Evolutionary conservation across 768 basidiomycete species (phyloP).

Genomic region (Russula dissimulans): DNA sequence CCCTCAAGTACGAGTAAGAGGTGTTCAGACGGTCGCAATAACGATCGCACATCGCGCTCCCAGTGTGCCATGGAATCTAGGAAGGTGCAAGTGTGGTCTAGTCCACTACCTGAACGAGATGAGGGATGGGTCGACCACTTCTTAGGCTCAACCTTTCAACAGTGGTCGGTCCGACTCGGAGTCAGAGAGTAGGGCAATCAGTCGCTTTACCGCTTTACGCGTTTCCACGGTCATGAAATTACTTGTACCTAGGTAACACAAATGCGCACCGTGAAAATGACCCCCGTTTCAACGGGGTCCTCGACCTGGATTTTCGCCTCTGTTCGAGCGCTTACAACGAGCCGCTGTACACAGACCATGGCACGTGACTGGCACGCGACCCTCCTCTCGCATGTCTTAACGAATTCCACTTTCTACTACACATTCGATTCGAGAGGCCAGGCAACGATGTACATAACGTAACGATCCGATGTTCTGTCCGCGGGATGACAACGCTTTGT

Average conservation of each 20-base stretch:
- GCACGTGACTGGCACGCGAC: too few species aligned
- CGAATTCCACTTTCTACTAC: too few species aligned
- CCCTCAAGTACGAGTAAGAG: constrained; percentile 1
- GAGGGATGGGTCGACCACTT: not conserved
- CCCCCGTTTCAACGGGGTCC: too few species aligned
- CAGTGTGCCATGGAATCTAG: constrained; percentile 6
- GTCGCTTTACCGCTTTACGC: not conserved
- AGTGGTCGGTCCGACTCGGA: not conserved
- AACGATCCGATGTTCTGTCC: too few species aligned
- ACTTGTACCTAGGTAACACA: not conserved
- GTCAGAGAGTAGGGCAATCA: too few species aligned
- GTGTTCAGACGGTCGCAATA: constrained; percentile 11
- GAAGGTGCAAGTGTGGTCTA: not conserved
- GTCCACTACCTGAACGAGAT: not conserved
- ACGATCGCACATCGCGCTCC: constrained; percentile 5
- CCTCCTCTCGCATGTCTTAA: too few species aligned
- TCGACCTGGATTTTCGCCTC: too few species aligned
- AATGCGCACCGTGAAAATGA: not conserved
- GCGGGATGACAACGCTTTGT: too few species aligned
- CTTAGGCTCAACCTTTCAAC: not conserved
- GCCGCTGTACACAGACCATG: too few species aligned
- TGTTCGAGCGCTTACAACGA: too few species aligned
- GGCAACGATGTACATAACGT: too few species aligned
- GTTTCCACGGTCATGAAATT: not conserved
- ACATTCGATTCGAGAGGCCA: too few species aligned